Conservation (phyloP, 1,139 yeast genomes). For the Wickerhamomyces sp. region DNA sequence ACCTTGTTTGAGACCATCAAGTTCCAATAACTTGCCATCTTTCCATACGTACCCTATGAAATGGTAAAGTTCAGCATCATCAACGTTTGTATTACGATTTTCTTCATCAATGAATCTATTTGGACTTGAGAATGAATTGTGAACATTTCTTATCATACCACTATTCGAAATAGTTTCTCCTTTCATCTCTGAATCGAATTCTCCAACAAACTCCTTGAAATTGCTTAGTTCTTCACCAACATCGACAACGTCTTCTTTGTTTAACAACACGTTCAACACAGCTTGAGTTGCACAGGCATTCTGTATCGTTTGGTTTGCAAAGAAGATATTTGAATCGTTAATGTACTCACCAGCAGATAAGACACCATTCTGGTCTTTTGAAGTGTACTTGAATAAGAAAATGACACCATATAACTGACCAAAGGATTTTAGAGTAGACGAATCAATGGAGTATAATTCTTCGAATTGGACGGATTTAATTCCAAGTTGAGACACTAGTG, state of each 20-base stretch:
- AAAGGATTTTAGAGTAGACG: constrained; percentile 35
- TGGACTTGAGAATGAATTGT: constrained; percentile 63
- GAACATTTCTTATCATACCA: constrained; percentile 51
- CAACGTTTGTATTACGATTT: constrained; percentile 26
- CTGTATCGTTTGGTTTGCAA: constrained; percentile 63
- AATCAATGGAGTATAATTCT: constrained; percentile 53
- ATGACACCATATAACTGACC: constrained; percentile 55
- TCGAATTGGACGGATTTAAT: constrained; percentile 54
- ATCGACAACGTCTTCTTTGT: constrained; percentile 37
- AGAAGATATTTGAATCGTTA: constrained; percentile 40
- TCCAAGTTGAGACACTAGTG: constrained; percentile 54
- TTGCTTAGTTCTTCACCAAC: constrained; percentile 47
- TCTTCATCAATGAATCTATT: constrained; percentile 43
- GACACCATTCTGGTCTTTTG: constrained; percentile 29
- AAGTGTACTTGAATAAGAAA: constrained; percentile 58
- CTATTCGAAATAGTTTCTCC: constrained; percentile 66
- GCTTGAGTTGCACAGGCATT: constrained; percentile 82
- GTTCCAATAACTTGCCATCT: constrained; percentile 50
- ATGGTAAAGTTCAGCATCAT: constrained; percentile 55
- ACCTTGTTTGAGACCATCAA: constrained; percentile 58
- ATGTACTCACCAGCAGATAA: constrained; percentile 46
- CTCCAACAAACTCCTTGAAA: constrained; percentile 46
- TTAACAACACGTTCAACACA: constrained; percentile 52
- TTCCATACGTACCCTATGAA: constrained; percentile 51
- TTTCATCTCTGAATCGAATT: constrained; percentile 52